Evolutionary conservation across 1,284 basidiomycete species (phyloP).

Genomic region (Tilletia walkeri): DNA sequence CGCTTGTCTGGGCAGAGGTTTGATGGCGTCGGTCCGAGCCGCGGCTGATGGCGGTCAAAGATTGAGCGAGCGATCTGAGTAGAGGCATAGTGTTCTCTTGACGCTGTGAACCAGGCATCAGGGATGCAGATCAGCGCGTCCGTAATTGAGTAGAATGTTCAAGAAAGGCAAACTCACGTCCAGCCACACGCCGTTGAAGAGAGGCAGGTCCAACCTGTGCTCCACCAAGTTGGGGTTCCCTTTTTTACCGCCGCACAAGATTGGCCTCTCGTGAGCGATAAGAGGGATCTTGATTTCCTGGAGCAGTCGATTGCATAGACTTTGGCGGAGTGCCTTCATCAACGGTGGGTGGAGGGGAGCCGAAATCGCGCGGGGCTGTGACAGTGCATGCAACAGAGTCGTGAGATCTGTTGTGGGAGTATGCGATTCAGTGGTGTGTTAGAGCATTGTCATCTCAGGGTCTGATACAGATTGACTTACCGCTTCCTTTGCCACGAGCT

Average conservation of each 20-base stretch:
- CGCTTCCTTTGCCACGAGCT: no score
- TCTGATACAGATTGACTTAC: no score
- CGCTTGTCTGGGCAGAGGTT: not conserved
- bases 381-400: not conserved
- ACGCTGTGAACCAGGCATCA: not conserved
- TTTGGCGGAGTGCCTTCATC: not conserved
- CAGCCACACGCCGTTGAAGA: conserved; percentile 9
- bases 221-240: not conserved
- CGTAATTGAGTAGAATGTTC: not conserved
- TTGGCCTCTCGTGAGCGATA: not conserved
- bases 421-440: no score
- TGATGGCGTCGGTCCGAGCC: not conserved
- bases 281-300: not conserved
- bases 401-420: not conserved
- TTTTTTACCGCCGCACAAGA: not conserved
- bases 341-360: not conserved
- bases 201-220: not conserved
- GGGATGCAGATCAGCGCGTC: not conserved
- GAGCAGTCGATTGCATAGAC: not conserved
- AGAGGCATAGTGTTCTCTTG: not conserved
- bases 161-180: not conserved
- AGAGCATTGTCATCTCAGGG: no score
- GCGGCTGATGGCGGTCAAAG: not conserved
- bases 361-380: not conserved
- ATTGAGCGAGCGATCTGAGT: not conserved